Base-by-base conservation (phyloP, 495 filamentous ascomycete species). In the Viridothelium virens region DNA sequence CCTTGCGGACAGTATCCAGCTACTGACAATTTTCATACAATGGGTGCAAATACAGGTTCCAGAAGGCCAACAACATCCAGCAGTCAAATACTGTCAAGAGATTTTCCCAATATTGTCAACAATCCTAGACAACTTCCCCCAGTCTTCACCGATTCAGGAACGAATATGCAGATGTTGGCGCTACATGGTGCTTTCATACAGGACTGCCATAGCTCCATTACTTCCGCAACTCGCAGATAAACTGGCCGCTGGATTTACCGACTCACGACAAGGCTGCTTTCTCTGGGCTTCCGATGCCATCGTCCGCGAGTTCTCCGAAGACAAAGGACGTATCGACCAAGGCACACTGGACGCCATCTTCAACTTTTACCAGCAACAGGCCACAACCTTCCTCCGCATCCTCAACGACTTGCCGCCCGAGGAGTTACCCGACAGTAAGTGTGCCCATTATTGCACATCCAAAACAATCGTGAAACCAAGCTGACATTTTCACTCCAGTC, bases 281-380 rank as follows among this genome's bases (percentile, higher is more conserved):
- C 79, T 99, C 47, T 99, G 94, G 94, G 92, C 91, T 34, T 96
- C 93, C 2, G 91, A 91, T 68, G 89, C 94, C 11, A 93, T 99
- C 68, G 83, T 97, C 18, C 89, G 95, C 50, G 94, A 99, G 72
- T 99, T 96, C 74, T 91, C 91, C 0, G 89, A 92, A 64, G 92
- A 92, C 56, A 85, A 87, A 56, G 91, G 96, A 67, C 83, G 86
- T 62, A 90, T 96, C n/a, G 87, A 92, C 56, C 79, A 85, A 33
- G 76, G 81, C n/a, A 94, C 90, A n/a, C 89, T 89, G n/a, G 82
- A 88, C 59, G 86, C 90, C 63, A 92, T 97, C 61, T 97, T 92
- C 79, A 82, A 86, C 48, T 99, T 99, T 80, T 94, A 96, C 73
- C 91, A 97, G 74, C 89, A 90, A 67, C 94, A 99, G 76, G 87